Conservation (phyloP, 176 grass and related monocot genomes). For the Triticum aestivum region IWGSC_CS_RefSeq_v2.1 NC_057812.1:70830834-70831333, state of each 20-base stretch:
- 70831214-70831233: neutral
- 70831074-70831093: constrained; percentile 73
- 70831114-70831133: constrained; percentile 51
- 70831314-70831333: neutral
- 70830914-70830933: constrained; percentile 48
- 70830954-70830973: constrained; percentile 61
- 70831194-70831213: neutral
- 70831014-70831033: constrained; percentile 41
- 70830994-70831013: constrained; percentile 46
- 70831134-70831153: constrained; percentile 39
- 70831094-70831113: constrained; percentile 37
- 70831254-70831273: constrained; percentile 20
- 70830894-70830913: constrained; percentile 52
- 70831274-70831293: constrained; percentile 12
- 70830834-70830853: neutral
- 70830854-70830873: neutral
- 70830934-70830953: constrained; percentile 55
- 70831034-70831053: constrained; percentile 35
- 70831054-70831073: constrained; percentile 43
- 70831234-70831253: constrained; percentile 45
- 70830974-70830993: constrained; percentile 16
- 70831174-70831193: constrained; percentile 28
- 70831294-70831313: neutral
- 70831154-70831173: constrained; percentile 29
- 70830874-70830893: constrained; percentile 28